These are phyloP conservation scores for Erigeron philadelphicus DNA, from an alignment of 140 eudicot genomes.

Conservation along the genomic window DNA sequence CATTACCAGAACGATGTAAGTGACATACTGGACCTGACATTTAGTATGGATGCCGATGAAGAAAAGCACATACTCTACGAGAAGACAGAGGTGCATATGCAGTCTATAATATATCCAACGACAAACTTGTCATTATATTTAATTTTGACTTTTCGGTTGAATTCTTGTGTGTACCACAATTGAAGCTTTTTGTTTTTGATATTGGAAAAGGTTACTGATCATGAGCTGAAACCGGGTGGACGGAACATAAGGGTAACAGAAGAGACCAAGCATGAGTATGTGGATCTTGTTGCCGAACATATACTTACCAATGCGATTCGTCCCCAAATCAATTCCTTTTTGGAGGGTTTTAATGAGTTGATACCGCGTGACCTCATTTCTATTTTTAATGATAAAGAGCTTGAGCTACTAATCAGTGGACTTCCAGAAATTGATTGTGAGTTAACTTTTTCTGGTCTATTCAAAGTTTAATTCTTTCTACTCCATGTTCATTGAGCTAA, in stretches of 20 bases:
- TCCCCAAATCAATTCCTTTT: conserved; percentile 85
- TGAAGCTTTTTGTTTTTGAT: conserved; percentile 12
- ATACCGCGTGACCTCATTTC: conserved; percentile 86
- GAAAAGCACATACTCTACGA: conserved; percentile 93
- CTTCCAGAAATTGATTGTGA: conserved; percentile 98
- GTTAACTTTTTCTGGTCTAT: conserved; percentile 23
- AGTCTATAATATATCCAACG: background rate
- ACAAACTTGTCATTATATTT: background rate
- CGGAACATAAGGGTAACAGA: conserved; percentile 91
- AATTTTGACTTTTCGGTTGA: background rate
- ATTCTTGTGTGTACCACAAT: background rate
- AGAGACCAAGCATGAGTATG: conserved; percentile 96
- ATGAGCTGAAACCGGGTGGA: conserved; percentile 99
- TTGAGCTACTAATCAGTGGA: conserved; percentile 91
- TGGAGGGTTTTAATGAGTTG: conserved; percentile 87
- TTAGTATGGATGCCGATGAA: conserved; percentile 99
- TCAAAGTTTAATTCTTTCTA: background rate
- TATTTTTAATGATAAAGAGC: conserved; percentile 92
- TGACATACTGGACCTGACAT: conserved; percentile 89
- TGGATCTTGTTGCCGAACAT: conserved; percentile 97
- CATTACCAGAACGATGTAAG: conserved; percentile 78
- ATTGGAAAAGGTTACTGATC: conserved; percentile 73
- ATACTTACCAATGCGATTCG: conserved; percentile 93
- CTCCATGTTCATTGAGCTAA: conserved; percentile 2
- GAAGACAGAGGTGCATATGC: conserved; percentile 70